These are phyloP conservation scores for Tephrocybe sp. DNA, from an alignment of 768 basidiomycete genomes.

Conservation along the genomic window DNA sequence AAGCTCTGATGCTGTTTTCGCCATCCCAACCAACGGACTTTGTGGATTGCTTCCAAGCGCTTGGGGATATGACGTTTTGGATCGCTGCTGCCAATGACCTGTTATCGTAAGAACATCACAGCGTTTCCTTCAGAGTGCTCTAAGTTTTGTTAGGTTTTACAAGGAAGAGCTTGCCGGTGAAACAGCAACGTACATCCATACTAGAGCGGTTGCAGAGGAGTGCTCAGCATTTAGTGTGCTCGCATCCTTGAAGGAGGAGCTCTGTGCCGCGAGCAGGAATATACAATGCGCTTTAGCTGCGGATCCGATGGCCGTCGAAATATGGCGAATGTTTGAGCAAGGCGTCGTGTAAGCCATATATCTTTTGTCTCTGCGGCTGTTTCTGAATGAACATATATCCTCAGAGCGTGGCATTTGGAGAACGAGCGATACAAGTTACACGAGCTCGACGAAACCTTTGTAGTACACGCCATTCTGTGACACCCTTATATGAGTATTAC, in stretches of 20 bases:
- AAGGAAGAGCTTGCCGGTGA: constrained; percentile 20
- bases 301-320: constrained; percentile 4
- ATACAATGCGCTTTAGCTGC: constrained; percentile 1
- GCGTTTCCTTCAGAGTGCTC: background rate
- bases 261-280: background rate
- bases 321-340: constrained; percentile 2
- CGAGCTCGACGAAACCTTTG: too few relatives aligned
- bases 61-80: constrained; percentile 11
- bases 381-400: too few relatives aligned
- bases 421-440: too few relatives aligned
- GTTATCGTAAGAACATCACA: background rate
- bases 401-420: too few relatives aligned
- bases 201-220: constrained; percentile 7
- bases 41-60: constrained; percentile 3
- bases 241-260: constrained; percentile 14
- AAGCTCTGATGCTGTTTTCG: constrained; percentile 5
- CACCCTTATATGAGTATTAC: too few relatives aligned
- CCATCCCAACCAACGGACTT: background rate
- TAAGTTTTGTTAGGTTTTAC: constrained; percentile 9
- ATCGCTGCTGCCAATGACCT: constrained; percentile 7
- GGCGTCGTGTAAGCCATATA: too few relatives aligned
- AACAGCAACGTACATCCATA: constrained; percentile 13
- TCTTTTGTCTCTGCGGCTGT: too few relatives aligned
- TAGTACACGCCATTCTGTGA: too few relatives aligned
- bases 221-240: constrained; percentile 6